Conservation (phyloP, 257 asterid species). For the Verbascum thapsus region DNA sequence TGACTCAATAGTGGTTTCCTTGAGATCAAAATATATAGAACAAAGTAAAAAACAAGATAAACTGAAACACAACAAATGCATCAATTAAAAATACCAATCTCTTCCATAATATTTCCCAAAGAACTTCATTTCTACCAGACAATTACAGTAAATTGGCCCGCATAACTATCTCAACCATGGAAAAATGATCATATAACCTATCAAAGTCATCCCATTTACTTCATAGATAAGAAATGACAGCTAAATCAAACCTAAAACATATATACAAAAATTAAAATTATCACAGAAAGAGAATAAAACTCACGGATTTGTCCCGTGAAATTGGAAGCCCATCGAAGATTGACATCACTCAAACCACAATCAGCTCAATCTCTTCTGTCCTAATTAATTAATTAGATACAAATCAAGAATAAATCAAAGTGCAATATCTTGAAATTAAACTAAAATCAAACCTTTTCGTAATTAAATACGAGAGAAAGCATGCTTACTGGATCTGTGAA, state of each 20-base stretch:
- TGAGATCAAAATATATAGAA: conserved; percentile 7
- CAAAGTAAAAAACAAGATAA: not conserved
- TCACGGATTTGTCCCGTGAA: conserved; percentile 81
- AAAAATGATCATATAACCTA: conserved; percentile 18
- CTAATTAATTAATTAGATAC: not conserved
- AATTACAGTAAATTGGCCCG: conserved; percentile 15
- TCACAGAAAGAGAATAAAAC: conserved; percentile 25
- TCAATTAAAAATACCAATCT: conserved; percentile 19
- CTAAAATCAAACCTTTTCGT: conserved; percentile 11
- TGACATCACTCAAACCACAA: conserved; percentile 66
- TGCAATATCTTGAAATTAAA: conserved; percentile 20
- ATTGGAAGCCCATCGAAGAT: conserved; percentile 89
- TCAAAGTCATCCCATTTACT: conserved; percentile 15
- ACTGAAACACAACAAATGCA: conserved; percentile 2
- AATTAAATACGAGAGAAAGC: not conserved
- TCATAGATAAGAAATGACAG: conserved; percentile 7
- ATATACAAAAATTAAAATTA: conserved; percentile 19
- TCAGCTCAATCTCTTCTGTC: conserved; percentile 44
- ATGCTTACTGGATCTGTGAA: not conserved
- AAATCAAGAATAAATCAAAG: conserved; percentile 13
- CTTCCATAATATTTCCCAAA: conserved; percentile 21
- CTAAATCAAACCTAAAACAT: conserved; percentile 7
- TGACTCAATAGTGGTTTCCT: conserved; percentile 18
- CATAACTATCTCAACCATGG: not conserved
- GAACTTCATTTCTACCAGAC: conserved; percentile 10